Evolutionary conservation across 108 stramenopile species (phyloP), one percentile per base, ranked within the genome.

Genomic region (Skeletonema tropicum): DNA sequence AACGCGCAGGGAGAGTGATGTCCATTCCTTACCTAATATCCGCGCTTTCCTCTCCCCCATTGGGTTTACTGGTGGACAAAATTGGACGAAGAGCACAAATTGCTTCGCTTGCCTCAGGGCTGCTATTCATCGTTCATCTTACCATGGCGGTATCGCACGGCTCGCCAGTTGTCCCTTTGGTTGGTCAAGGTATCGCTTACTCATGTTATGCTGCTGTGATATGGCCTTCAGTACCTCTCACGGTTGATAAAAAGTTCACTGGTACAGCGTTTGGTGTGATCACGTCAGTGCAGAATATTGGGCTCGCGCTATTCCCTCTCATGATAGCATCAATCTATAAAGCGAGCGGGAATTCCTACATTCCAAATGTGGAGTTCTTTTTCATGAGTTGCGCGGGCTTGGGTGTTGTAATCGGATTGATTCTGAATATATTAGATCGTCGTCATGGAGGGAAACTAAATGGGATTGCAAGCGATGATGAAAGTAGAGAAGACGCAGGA

Each of bases 221-320:
- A 15, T 92, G 91, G 91, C 91, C 91, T 5, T 83, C 82, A 0
- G 86, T 92, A 5, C 80, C 89, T 3, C 60, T 92, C 31, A 70
- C 84, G 19, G 88, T 92, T 7, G 68, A 77, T 32, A 74, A 78
- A 57, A 49, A 73, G 58, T 64, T 36, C 55, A 78, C 73, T 1
- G 91, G 89, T 3, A 77, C 84, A 17, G 91, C 87, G 5, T 89
- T 85, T 66, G 91, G 91, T 10, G 57, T 89, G 9, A 82, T 88
- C 8, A 87, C 84, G 12, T 80, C 83, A 11, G 68, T 87, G 19
- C 89, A 92, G 69, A 92, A 92, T 62, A 58, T 75, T 7, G 91
- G 88, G 11, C 61, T 92, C 17, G 86, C 89, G 2, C 17, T 86
- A 5, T 85, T 89, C 45, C 91, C 91, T 3, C 30, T 89, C 12